Evolutionary conservation across 352 stramenopile species (phyloP).

Genomic region (Achlya hypogyna): DNA sequence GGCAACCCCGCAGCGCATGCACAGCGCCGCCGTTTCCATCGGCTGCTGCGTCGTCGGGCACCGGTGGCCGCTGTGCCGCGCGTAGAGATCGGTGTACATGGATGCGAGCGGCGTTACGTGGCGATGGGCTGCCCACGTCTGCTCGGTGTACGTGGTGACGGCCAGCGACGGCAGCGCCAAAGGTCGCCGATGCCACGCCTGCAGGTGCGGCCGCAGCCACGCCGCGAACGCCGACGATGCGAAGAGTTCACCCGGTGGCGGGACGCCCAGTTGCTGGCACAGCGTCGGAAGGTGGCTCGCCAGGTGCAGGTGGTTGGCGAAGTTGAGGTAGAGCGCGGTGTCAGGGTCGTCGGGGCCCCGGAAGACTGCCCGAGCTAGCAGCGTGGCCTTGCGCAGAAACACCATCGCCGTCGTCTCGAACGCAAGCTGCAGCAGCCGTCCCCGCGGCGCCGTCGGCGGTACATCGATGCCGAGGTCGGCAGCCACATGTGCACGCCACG

Average conservation of each 20-base stretch:
- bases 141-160: constrained; percentile 36
- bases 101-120: constrained; percentile 40
- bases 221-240: constrained; percentile 30
- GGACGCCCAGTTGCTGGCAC: constrained; percentile 63
- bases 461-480: too few species aligned
- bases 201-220: too few species aligned
- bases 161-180: constrained; percentile 32
- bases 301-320: constrained; percentile 59
- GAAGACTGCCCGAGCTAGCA: constrained; percentile 69
- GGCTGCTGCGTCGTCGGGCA: constrained; percentile 64
- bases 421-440: constrained; percentile 48
- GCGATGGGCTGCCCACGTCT: constrained; percentile 22
- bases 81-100: constrained; percentile 71
- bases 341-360: constrained; percentile 67
- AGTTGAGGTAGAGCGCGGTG: constrained; percentile 65
- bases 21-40: constrained; percentile 73
- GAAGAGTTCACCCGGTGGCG: constrained; percentile 48
- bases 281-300: constrained; percentile 69
- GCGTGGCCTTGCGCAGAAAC: constrained; percentile 72
- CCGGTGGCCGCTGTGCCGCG: constrained; percentile 57
- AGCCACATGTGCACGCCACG: constrained; percentile 15
- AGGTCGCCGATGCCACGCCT: too few species aligned
- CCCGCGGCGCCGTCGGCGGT: constrained; percentile 26
- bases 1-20: constrained; percentile 61
- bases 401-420: constrained; percentile 65